Base-by-base conservation (phyloP, 495 filamentous ascomycete genomes). In the Lasiosphaeria miniovina region DNA sequence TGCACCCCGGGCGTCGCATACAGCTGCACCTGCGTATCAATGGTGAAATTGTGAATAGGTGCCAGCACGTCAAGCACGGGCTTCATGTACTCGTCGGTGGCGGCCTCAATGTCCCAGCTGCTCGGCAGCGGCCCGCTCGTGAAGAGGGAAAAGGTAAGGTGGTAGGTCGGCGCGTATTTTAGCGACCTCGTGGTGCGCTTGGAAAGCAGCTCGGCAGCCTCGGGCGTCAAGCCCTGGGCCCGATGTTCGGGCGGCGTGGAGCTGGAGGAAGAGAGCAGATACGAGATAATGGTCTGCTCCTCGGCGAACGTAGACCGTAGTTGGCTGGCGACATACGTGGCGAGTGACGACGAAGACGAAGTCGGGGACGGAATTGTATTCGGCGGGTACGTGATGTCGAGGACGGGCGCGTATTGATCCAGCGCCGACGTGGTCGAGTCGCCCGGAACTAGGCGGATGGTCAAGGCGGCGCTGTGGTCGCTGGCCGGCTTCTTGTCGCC, bases 21-120 rank as follows among this genome's bases (percentile, higher is more conserved):
- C 1, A 96, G 80, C 75, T 98, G 94, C 11, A 98, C 88, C 71
- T 98, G 94, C 1, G 91, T 96, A 70, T 98, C 94, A 41, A 98
- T 86, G 24, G 94, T 97, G 71, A 98, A 98, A 69, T 96, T 93
- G 79, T 90, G 93, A 63, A 98, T 93, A 14, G 85, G 79, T 3
- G 85, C 82, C 33, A 97, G 81, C 35, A 88, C 83, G 41, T 90
- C 80, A 0, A 98, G 79, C 49, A 98, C 80, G 0, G 94, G 93
- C 15, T 84, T 77, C 67, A 98, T 81, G 71, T 95, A 91, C 66
- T 91, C 83, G 12, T 87, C 80, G 40, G 98, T 82, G 6, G 93
- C 92, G 45, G 80, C 75, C 64, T 96, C 89, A 52, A 98, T 91
- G 38, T 95, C 91, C 94, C 95, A 98, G 34, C 85, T 89, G 8